phyloP scores from a whole-genome alignment of 768 basidiomycete genomes.

The Leccinum imitatum region DNA sequence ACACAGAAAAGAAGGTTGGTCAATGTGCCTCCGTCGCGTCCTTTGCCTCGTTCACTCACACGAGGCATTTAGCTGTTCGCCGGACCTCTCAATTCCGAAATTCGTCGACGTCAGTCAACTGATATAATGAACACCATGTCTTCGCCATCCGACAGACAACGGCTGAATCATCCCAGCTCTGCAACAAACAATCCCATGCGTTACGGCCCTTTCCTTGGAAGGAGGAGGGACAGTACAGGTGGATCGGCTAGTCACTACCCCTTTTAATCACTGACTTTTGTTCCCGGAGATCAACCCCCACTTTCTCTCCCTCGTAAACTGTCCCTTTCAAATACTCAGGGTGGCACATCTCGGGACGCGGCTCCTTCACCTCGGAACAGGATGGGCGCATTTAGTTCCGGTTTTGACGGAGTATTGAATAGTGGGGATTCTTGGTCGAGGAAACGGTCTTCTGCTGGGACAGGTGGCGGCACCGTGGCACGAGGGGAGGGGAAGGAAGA shows the following conservation, averaged over 20 bases:
- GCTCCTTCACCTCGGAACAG: constrained; percentile 64
- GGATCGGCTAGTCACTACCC: constrained; percentile 9
- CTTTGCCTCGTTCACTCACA: constrained; percentile 25
- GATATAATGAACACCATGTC: constrained; percentile 66
- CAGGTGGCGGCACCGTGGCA: constrained; percentile 33
- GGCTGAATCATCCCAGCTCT: constrained; percentile 51
- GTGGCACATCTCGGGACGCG: constrained; percentile 53
- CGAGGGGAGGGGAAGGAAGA: constrained; percentile 41
- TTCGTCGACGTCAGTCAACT: constrained; percentile 80
- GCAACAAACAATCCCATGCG: constrained; percentile 55
- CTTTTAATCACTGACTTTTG: constrained; percentile 9
- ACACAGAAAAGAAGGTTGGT: constrained; percentile 85
- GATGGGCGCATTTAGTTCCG: constrained; percentile 55
- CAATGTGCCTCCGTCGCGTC: constrained; percentile 8
- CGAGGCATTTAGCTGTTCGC: constrained; percentile 65
- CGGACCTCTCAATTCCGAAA: constrained; percentile 78
- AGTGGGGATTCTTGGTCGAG: constrained; percentile 71
- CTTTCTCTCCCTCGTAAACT: constrained; percentile 60
- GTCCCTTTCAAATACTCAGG: constrained; percentile 63
- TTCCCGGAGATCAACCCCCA: constrained; percentile 56
- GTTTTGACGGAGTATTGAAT: constrained; percentile 72
- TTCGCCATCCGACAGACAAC: constrained; percentile 59
- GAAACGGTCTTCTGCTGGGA: constrained; percentile 62
- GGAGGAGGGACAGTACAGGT: constrained; percentile 75
- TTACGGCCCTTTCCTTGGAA: constrained; percentile 54